These are phyloP conservation scores for Metschnikowia koreensis DNA, from an alignment of 805 yeast species.

Conservation along the genomic window DNA sequence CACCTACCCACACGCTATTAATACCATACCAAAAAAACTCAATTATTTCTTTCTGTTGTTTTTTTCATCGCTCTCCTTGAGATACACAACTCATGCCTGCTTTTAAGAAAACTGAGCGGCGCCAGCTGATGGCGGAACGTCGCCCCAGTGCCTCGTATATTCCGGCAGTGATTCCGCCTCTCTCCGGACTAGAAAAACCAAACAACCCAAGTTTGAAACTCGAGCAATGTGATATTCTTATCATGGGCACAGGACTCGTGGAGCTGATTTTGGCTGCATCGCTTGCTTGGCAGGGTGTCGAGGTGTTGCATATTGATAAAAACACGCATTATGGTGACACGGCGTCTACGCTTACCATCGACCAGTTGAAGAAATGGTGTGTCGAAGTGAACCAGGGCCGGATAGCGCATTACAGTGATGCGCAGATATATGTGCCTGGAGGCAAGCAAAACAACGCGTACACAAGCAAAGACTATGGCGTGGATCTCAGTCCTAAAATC, in stretches of 20 bases:
- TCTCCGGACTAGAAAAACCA: slow-evolving; percentile 79
- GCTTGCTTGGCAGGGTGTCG: slow-evolving; percentile 97
- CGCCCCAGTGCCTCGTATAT: slow-evolving; percentile 51
- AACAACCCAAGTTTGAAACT: slow-evolving; percentile 61
- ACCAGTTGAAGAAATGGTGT: slow-evolving; percentile 84
- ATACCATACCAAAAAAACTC: neutral
- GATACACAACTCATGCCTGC: slow-evolving; percentile 15
- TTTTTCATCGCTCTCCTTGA: neutral
- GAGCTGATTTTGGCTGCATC: slow-evolving; percentile 92
- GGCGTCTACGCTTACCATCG: slow-evolving; percentile 80
- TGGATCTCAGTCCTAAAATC: slow-evolving; percentile 83
- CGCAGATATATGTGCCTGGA: slow-evolving; percentile 74
- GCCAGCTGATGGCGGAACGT: slow-evolving; percentile 67
- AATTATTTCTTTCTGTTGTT: no score
- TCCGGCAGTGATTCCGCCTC: slow-evolving; percentile 58
- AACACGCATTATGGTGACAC: slow-evolving; percentile 88
- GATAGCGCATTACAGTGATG: slow-evolving; percentile 56
- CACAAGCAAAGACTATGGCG: slow-evolving; percentile 73
- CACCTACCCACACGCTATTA: neutral
- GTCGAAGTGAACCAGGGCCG: slow-evolving; percentile 56
- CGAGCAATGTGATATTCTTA: slow-evolving; percentile 73
- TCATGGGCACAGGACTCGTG: slow-evolving; percentile 88
- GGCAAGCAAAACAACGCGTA: slow-evolving; percentile 48
- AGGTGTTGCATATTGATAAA: slow-evolving; percentile 83
- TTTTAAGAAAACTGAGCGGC: slow-evolving; percentile 40